Conservation (phyloP, 345 rosid genomes). For the Populus pruinosa region DNA sequence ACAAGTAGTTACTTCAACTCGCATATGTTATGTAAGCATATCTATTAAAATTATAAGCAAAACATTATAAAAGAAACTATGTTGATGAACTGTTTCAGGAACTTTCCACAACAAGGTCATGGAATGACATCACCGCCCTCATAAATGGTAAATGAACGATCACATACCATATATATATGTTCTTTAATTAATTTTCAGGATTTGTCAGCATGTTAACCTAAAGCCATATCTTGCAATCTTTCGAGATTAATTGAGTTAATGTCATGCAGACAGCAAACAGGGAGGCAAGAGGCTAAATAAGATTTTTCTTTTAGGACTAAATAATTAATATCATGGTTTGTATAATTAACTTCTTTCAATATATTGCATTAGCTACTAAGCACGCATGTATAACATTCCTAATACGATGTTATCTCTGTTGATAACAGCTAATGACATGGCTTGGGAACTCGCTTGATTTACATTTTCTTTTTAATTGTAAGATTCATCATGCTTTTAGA, state of each 20-base stretch:
- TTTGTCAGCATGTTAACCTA: neutral
- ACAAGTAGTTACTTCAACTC: conserved; percentile 35
- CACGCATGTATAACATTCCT: neutral
- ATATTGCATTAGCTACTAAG: neutral
- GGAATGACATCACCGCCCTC: conserved; percentile 9
- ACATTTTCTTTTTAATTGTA: too few species aligned
- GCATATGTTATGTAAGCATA: conserved; percentile 12
- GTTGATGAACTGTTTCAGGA: conserved; percentile 6
- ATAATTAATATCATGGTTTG: neutral
- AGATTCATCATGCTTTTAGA: too few species aligned
- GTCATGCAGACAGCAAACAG: conserved; percentile 26
- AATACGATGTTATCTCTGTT: too few species aligned
- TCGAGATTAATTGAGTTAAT: neutral
- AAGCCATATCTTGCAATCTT: conserved; percentile 10
- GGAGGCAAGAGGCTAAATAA: conserved; percentile 16
- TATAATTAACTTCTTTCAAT: neutral
- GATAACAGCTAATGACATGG: neutral
- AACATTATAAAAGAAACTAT: neutral
- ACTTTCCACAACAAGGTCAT: conserved; percentile 8
- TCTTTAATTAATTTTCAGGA: too few species aligned
- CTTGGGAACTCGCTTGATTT: too few species aligned
- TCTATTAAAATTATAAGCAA: conserved; percentile 1
- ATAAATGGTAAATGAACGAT: conserved; percentile 14
- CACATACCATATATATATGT: neutral
- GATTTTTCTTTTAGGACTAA: too few species aligned